phyloP scores from a whole-genome alignment of 345 rosid species.

The Dovyalis caffra region DNA sequence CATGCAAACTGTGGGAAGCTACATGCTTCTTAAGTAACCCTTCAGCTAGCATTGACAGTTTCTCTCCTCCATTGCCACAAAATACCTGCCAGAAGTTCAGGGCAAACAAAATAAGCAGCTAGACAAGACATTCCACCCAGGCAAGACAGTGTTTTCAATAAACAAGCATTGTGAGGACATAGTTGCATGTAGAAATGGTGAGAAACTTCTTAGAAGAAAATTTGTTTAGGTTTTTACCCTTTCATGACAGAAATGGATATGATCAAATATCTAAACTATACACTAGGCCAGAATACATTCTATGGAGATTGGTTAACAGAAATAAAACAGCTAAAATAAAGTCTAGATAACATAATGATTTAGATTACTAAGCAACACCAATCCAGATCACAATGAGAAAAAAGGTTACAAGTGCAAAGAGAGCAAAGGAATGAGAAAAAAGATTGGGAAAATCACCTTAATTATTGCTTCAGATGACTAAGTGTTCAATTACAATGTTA shows the following conservation, averaged over 20 bases:
- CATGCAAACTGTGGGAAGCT: conserved; percentile 87
- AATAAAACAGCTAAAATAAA: not conserved
- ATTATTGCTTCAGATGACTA: too few relatives aligned
- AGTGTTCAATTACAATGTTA: too few relatives aligned
- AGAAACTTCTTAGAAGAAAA: not conserved
- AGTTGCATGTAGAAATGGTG: not conserved
- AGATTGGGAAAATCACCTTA: too few relatives aligned
- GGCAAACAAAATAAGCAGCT: conserved; percentile 18
- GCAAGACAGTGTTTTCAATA: not conserved
- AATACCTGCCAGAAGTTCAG: conserved; percentile 52
- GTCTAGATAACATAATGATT: not conserved
- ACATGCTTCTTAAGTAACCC: conserved; percentile 92
- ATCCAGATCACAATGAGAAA: not conserved
- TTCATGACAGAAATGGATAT: conserved; percentile 2
- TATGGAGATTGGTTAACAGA: not conserved
- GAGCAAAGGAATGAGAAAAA: not conserved
- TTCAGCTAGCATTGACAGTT: conserved; percentile 80
- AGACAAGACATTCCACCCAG: conserved; percentile 7
- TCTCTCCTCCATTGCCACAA: conserved; percentile 85
- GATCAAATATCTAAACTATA: not conserved
- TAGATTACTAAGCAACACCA: not conserved
- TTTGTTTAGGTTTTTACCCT: not conserved
- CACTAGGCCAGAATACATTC: not conserved
- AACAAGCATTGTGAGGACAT: not conserved
- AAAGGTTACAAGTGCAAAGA: not conserved